Evolutionary conservation across 1,139 yeast species (phyloP), one percentile per base, ranked within the genome.

Genomic region (Yamadazyma epiphylla): DNA sequence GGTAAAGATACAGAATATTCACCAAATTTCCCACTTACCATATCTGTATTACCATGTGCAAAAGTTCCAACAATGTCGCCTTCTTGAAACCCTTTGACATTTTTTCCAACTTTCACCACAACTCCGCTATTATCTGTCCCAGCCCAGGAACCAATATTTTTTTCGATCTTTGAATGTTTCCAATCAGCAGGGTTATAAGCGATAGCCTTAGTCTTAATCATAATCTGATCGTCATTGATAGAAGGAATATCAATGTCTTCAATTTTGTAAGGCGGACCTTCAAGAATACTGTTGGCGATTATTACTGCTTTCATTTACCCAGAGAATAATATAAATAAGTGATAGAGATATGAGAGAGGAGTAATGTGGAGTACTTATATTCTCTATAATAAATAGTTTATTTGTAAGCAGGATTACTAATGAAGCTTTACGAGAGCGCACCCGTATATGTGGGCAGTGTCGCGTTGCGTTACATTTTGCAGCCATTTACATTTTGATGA

Each of bases 131-230:
- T 53, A 36, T 58, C 64, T n/a, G 46, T 35, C 1, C 64, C 64
- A 7, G 43, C 27, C 14, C 53, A 41, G 19, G 38, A 39, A n/a
- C 47, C 51, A 12, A 30, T 32, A 11, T 19, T 9, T 10, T 17
- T 7, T 9, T 36, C 39, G 13, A 37, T 35, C 7, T 77, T 51
- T 5, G 11, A n/a, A 15, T 78, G 83, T 46, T 80, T 80, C 81
- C 84, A 81, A 51, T 83, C 94, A 5, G 85, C 76, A 26, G 91
- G 94, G 49, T 83, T 83, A 28, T 73, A 65, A 3, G 86, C 88
- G 33, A 58, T 70, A 2, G 88, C 80, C 23, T 58, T 57, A 7
- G 77, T 64, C 49, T 76, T 71, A 39, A 84, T 53, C 25, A 82
- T 54, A 8, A 81, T 46, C 44, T 67, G 66, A 28, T 63, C 62